Base-by-base conservation (phyloP, 1,284 basidiomycete genomes). In the Cystobasidium slooffiae region DNA sequence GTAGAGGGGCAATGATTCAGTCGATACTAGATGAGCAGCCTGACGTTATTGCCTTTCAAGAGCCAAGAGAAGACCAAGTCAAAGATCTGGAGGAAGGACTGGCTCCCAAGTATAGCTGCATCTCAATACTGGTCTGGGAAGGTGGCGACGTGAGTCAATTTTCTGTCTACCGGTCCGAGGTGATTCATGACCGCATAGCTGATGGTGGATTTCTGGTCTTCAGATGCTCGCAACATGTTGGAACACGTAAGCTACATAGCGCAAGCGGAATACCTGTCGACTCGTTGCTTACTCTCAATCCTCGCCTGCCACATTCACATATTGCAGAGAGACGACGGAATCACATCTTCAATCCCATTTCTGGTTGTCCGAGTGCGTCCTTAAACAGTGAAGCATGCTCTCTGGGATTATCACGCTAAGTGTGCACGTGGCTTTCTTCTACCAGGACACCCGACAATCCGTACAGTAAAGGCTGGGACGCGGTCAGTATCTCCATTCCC, bases 1-100 rank as follows among this genome's bases (percentile, higher is more conserved):
- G 5, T 2, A 56, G 53, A 37, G 53, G 24, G 16, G 12, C 53
- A 37, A 12, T 56, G 24, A 56, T 56, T 56, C 53, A 37, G 18
- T 56, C 53, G 12, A 56, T 56, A 56, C 7, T 56, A 24, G 53
- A 31, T 10, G 10, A 9, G 10, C 7, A 37, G 31, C 53, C 53
- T 24, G 53, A 56, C 31, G 18, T 56, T 10, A 56, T 56, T 56
- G 53, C 24, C 24, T 56, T 56, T 37, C 53, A 56, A 56, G 53
- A 56, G 39, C 53, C 53, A 56, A 31, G 53, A 3, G 24, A 56
- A 56, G 53, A 56, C 31, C 53, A 56, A 56, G 20, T 56, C 31
- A 37, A 56, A 14, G 53, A 56, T 56, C 53, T 56, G 6, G 24
- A 6, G 6, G 24, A 31, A 20, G 53, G 53, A 12, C 18, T 56